Percentiles rank a stretch among this genome's conserved stretches.
Evolutionary conservation across 192 early-diverging fungal genomes (phyloP).

Genomic region (Rhizophagus sp.): DNA sequence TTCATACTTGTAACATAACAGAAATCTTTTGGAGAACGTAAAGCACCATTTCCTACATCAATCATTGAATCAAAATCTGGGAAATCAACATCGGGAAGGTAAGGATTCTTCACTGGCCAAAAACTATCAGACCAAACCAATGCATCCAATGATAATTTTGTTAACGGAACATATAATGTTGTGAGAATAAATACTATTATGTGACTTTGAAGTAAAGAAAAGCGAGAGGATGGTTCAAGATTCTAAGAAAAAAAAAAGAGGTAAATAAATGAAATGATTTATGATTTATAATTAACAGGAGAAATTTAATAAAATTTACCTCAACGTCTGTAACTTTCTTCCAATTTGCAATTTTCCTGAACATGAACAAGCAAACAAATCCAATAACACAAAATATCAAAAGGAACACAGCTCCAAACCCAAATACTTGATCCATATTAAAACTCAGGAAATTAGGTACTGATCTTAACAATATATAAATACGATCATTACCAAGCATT

Average conservation of each 20-base stretch:
- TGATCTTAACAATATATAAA: constrained; percentile 36
- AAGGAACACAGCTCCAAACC: constrained; percentile 41
- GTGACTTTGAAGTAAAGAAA: constrained; percentile 39
- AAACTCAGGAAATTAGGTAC: constrained; percentile 40
- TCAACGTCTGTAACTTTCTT: constrained; percentile 43
- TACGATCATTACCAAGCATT: constrained; percentile 31
- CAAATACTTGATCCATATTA: constrained; percentile 38
- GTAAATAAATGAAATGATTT: neutral
- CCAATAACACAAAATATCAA: constrained; percentile 36
- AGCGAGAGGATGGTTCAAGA: constrained; percentile 38
- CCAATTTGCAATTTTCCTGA: constrained; percentile 43
- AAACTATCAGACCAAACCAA: constrained; percentile 45
- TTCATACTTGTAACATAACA: constrained; percentile 49
- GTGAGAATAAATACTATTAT: constrained; percentile 42
- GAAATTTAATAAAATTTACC: constrained; percentile 13
- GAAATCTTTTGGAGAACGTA: constrained; percentile 37
- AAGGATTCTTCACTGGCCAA: constrained; percentile 40
- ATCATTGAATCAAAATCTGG: constrained; percentile 36
- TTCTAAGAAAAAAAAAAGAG: constrained; percentile 30
- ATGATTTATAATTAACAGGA: neutral
- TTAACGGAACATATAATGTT: constrained; percentile 40
- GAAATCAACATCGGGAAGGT: constrained; percentile 29
- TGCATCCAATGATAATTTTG: constrained; percentile 42
- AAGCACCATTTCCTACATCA: constrained; percentile 25
- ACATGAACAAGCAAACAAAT: constrained; percentile 37